Base-by-base conservation (phyloP, 257 asterid genomes). In the Ocimum tenuiflorum region DNA sequence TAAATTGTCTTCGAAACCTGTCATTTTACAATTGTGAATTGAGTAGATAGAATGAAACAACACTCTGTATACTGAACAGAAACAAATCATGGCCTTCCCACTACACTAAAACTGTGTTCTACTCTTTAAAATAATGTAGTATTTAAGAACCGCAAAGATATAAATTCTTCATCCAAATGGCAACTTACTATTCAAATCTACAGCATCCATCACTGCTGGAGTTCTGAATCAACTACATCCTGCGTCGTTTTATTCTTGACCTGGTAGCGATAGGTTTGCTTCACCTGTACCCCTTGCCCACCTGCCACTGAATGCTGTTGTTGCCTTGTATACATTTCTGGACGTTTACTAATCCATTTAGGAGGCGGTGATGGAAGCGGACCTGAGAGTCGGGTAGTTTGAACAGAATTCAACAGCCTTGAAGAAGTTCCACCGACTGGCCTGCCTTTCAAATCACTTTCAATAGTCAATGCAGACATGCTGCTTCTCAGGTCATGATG, bases 301-400 rank as follows among this genome's bases (percentile, higher is more conserved):
- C 45, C 52, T 48, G 70, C 62, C 51, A 53, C 33, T 74, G 75
- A n/a, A 51, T 17, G 23, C 48, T 61, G 78, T 53, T 80, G 82
- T 67, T n/a, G n/a, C n/a, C 74, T 76, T 17, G 55, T 27, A 61
- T 76, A 45, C 61, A 50, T 58, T 15, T 60, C 50, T 20, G 71
- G 78, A 19, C 73, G 86, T 43, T 77, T 79, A 57, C 69, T 46
- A 10, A 81, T 83, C 96, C 95, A 91, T 58, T 79, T 78, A 22
- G 84, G 70, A 22, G 95, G 95, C n/a, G 91, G 98, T 62, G 89
- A 50, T n/a, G 95, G 95, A 65, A 69, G 84, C 43, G 78, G 78
- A 57, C 83, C 82, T 38, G 73, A 48, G 58, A 29, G 54, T 23
- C 69, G 81, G 47, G 59, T 72, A 18, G 45, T 10, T 48, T 80